Percentiles rank a stretch among this genome's conserved stretches.
phyloP scores from a whole-genome alignment of 352 stramenopile species.

The Phytopythium oedochilum region DNA sequence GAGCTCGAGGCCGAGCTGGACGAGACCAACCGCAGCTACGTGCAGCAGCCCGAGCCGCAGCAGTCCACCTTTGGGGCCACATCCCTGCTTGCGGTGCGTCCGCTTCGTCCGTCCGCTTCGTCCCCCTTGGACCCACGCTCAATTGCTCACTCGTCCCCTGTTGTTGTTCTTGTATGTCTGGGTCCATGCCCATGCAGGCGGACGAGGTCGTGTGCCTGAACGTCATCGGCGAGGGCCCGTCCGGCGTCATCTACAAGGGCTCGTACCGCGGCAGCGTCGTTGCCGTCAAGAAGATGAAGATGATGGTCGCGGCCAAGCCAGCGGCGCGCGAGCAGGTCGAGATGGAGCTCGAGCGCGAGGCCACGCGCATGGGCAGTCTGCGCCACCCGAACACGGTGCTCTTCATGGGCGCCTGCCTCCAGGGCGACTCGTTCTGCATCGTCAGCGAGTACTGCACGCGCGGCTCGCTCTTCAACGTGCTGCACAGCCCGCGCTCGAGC shows the following conservation, averaged over 20 bases:
- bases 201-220: conserved; percentile 81
- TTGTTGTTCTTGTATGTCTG: neutral
- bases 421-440: conserved; percentile 95
- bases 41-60: conserved; percentile 29
- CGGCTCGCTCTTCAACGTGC: conserved; percentile 94
- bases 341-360: conserved; percentile 79
- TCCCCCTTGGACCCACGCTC: too few relatives aligned
- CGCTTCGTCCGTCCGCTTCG: neutral
- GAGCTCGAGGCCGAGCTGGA: conserved; percentile 84
- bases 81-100: conserved; percentile 62
- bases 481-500: conserved; percentile 58
- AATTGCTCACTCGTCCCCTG: too few relatives aligned
- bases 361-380: conserved; percentile 86
- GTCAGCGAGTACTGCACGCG: conserved; percentile 95
- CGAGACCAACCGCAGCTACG: conserved; percentile 56
- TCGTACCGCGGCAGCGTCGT: conserved; percentile 82
- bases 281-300: conserved; percentile 86
- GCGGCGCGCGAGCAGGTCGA: conserved; percentile 69
- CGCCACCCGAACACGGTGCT: conserved; percentile 98
- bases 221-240: conserved; percentile 75
- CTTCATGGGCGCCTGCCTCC: conserved; percentile 97
- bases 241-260: conserved; percentile 80
- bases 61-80: conserved; percentile 65
- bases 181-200: conserved; percentile 27
- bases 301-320: conserved; percentile 57